These are phyloP conservation scores for Aspergillus baeticus DNA, from an alignment of 495 filamentous ascomycete genomes.

Conservation along the genomic window DNA sequence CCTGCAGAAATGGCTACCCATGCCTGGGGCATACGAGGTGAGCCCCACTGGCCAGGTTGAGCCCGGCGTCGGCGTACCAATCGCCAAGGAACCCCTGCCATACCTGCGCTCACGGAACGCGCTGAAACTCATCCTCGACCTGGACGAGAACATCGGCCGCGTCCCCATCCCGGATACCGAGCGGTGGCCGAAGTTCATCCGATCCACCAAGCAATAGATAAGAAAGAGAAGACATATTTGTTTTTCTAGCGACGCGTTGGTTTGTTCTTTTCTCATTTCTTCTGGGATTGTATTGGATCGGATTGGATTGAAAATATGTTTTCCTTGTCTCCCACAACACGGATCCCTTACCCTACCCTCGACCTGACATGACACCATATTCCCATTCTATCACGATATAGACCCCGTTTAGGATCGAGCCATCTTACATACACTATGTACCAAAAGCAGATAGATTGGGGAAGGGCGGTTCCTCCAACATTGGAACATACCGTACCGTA, in stretches of 20 bases:
- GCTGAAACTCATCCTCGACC: conserved; percentile 92
- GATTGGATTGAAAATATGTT: conserved; percentile 18
- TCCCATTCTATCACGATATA: background rate
- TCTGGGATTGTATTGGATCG: background rate
- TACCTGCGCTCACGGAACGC: conserved; percentile 88
- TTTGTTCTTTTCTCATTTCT: conserved; percentile 4
- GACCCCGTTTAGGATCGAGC: background rate
- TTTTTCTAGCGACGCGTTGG: conserved; percentile 32
- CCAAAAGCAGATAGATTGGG: conserved; percentile 38
- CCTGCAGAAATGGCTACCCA: conserved; percentile 77
- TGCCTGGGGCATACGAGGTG: conserved; percentile 62
- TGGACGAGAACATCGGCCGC: conserved; percentile 87
- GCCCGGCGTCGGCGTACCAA: conserved; percentile 54
- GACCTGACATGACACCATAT: too few relatives aligned
- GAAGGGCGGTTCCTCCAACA: conserved; percentile 9
- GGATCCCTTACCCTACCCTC: too few relatives aligned
- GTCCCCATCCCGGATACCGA: conserved; percentile 55
- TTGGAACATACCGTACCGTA: background rate
- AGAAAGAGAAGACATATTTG: conserved; percentile 16
- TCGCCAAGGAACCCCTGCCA: conserved; percentile 67
- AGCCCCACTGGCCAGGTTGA: conserved; percentile 45
- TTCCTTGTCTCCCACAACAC: too few relatives aligned
- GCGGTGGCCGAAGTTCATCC: conserved; percentile 42
- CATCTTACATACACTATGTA: conserved; percentile 31
- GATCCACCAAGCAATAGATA: conserved; percentile 33